Percentiles rank a stretch among this genome's conserved stretches.
phyloP scores from a whole-genome alignment of 176 grass and related monocot species.

The Oryza rufipogon region DNA sequence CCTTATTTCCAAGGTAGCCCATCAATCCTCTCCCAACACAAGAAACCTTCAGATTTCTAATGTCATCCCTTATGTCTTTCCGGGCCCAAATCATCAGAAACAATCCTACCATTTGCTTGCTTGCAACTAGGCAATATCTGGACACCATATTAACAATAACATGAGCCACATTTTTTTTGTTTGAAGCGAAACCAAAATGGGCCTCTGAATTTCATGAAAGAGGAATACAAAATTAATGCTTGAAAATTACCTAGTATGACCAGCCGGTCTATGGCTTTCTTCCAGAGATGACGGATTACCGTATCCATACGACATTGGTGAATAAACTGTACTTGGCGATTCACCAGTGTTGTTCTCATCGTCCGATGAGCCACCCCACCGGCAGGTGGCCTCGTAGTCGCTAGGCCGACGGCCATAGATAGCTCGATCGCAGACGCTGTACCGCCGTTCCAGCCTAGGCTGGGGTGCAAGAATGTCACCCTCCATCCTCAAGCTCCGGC shows the following conservation, averaged over 20 bases:
- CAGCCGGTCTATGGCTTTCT: slow-evolving; percentile 59
- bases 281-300: slow-evolving; percentile 61
- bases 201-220: slow-evolving; percentile 9
- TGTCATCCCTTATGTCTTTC: slow-evolving; percentile 75
- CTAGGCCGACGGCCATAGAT: slow-evolving; percentile 79
- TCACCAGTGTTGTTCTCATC: slow-evolving; percentile 81
- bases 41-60: slow-evolving; percentile 97
- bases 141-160: slow-evolving; percentile 16
- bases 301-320: slow-evolving; percentile 84
- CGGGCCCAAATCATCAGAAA: slow-evolving; percentile 94
- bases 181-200: no score
- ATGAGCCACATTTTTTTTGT: neutral
- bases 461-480: slow-evolving; percentile 73
- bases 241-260: slow-evolving; percentile 62
- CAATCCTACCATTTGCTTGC: slow-evolving; percentile 97
- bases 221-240: neutral
- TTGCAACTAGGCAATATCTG: slow-evolving; percentile 89
- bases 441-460: slow-evolving; percentile 83
- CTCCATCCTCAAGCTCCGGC: slow-evolving; percentile 85
- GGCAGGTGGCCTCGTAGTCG: slow-evolving; percentile 76
- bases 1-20: slow-evolving; percentile 99
- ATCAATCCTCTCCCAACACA: slow-evolving; percentile 96
- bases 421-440: slow-evolving; percentile 84
- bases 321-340: slow-evolving; percentile 83
- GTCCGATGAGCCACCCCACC: slow-evolving; percentile 79